Percentiles rank a stretch among this genome's conserved stretches.
phyloP scores from a whole-genome alignment of 1,284 basidiomycete species.

The Rhodofomes roseus region DNA sequence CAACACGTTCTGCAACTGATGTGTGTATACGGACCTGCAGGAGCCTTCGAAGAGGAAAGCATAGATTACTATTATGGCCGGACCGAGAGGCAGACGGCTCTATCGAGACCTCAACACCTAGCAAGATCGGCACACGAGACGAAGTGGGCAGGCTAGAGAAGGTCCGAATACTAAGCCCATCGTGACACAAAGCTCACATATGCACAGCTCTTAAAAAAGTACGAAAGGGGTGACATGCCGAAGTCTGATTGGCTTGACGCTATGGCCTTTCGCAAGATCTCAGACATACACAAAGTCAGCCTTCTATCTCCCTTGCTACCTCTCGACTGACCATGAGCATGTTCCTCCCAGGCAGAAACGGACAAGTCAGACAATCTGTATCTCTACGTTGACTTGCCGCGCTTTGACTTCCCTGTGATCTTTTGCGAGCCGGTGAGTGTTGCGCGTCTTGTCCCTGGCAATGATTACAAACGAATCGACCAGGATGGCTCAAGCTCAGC shows the following conservation, averaged over 20 bases:
- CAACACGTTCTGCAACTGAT: not conserved
- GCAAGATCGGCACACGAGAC: conserved; percentile 76
- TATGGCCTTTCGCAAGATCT: conserved; percentile 90
- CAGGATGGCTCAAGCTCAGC: conserved; percentile 35
- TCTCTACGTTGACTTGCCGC: conserved; percentile 91
- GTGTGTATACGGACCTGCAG: conserved; percentile 36
- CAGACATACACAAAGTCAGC: conserved; percentile 84
- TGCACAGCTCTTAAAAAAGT: conserved; percentile 87
- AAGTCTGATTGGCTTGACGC: conserved; percentile 97
- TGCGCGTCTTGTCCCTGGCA: conserved; percentile 12
- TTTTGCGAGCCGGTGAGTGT: conserved; percentile 80
- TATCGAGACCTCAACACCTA: conserved; percentile 79
- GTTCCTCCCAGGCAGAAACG: conserved; percentile 63
- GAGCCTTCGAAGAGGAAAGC: conserved; percentile 88
- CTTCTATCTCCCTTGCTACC: not conserved
- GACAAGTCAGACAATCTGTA: conserved; percentile 88
- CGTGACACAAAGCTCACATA: not conserved
- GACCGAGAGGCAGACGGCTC: conserved; percentile 84
- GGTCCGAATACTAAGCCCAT: conserved; percentile 39
- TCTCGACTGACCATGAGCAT: not conserved
- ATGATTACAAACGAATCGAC: not conserved
- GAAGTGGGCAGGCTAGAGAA: conserved; percentile 95
- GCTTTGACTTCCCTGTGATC: conserved; percentile 98
- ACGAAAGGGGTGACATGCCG: conserved; percentile 90
- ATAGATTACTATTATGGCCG: conserved; percentile 83